A percentile compares a stretch with the other conserved stretches of the same genome.
phyloP scores from a whole-genome alignment of 75 land plant species.

The Pinus taeda region DNA sequence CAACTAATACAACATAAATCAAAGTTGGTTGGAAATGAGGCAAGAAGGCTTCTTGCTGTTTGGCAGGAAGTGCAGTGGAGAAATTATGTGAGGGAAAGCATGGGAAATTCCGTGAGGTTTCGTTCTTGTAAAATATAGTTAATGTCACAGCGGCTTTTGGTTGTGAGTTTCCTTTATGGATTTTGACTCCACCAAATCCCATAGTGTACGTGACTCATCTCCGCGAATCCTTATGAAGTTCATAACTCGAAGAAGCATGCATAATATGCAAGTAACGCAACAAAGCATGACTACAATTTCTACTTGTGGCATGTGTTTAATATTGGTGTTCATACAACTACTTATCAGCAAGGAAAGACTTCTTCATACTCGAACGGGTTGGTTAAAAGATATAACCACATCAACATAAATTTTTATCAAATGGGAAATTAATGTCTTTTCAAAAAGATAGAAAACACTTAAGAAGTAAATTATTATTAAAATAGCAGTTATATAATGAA shows the following conservation, averaged over 20 bases:
- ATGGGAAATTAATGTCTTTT: too few species aligned
- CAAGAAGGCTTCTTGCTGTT: slow-evolving; percentile 87
- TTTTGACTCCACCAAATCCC: slow-evolving; percentile 56
- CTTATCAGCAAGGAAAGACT: neutral
- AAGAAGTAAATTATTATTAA: too few species aligned
- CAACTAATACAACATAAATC: slow-evolving; percentile 68
- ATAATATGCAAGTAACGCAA: neutral
- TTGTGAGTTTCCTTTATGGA: slow-evolving; percentile 92
- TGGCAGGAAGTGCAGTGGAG: slow-evolving; percentile 90
- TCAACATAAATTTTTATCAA: too few species aligned
- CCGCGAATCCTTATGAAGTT: slow-evolving; percentile 17
- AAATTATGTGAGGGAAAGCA: slow-evolving; percentile 84
- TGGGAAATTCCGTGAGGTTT: slow-evolving; percentile 33
- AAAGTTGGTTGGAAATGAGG: slow-evolving; percentile 86
- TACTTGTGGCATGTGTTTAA: neutral
- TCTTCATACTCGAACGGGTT: too few species aligned
- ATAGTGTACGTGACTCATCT: slow-evolving; percentile 48
- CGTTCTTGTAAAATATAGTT: too few species aligned
- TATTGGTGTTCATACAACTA: too few species aligned
- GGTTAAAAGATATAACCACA: too few species aligned
- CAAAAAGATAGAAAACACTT: too few species aligned
- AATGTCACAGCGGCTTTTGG: slow-evolving; percentile 84
- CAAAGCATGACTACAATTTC: neutral
- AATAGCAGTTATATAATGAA: too few species aligned
- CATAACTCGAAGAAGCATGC: neutral